These are phyloP conservation scores for Dissophora ornata DNA, from an alignment of 192 early-diverging fungal genomes.

Conservation along the genomic window DNA sequence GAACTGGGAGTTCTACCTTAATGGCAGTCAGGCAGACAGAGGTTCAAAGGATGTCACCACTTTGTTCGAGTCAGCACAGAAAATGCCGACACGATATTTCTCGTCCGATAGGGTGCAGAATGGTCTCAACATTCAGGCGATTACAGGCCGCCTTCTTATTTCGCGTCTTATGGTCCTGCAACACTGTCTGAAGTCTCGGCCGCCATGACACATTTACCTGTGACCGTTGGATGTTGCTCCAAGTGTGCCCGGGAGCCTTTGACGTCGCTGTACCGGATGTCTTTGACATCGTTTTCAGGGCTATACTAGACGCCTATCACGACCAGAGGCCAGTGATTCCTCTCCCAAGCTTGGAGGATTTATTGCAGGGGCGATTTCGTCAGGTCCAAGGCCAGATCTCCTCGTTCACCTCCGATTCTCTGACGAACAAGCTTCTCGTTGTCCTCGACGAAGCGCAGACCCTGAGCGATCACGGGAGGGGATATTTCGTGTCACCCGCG, in stretches of 20 bases:
- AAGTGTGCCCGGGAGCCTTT: conserved; percentile 54
- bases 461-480: conserved; percentile 32
- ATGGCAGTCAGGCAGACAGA: conserved; percentile 39
- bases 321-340: conserved; percentile 13
- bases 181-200: conserved; percentile 44
- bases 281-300: conserved; percentile 41
- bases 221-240: conserved; percentile 52
- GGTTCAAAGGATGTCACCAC: conserved; percentile 48
- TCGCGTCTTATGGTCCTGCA: conserved; percentile 43
- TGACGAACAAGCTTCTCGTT: conserved; percentile 24
- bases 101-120: conserved; percentile 46
- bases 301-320: conserved; percentile 28
- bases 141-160: conserved; percentile 37
- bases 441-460: conserved; percentile 47
- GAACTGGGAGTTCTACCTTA: conserved; percentile 47
- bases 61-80: conserved; percentile 30
- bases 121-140: conserved; percentile 50
- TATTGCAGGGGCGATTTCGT: too few species aligned
- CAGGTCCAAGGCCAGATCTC: too few species aligned
- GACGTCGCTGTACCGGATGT: conserved; percentile 30
- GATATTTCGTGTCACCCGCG: conserved; percentile 26
- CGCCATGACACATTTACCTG: conserved; percentile 41
- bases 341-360: too few species aligned
- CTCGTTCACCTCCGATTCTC: conserved; percentile 22
- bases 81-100: conserved; percentile 32